Evolutionary conservation across 2,329 filamentous ascomycete genomes (phyloP).

Genomic region (Fusarium mexicanum): DNA sequence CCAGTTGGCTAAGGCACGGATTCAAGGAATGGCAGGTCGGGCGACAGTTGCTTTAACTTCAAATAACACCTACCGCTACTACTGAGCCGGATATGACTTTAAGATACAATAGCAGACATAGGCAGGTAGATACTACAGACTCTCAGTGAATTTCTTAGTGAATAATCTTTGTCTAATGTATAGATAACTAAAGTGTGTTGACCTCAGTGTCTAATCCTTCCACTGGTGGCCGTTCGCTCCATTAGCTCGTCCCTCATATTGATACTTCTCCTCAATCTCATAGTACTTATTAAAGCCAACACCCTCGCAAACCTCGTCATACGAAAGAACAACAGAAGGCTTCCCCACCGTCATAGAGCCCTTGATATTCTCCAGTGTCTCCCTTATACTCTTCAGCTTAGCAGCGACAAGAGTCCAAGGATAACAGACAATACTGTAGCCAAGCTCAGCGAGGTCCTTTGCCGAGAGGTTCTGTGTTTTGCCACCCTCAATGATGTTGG

Average conservation of each 20-base stretch:
- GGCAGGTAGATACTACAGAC: fast-evolving
- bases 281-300: slow-evolving; percentile 57
- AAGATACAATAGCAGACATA: too few species aligned
- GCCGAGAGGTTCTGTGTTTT: slow-evolving; percentile 50
- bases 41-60: too few species aligned
- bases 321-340: slow-evolving; percentile 55
- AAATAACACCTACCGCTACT: too few species aligned
- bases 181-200: too few species aligned
- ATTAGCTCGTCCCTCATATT: slow-evolving; percentile 29
- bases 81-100: too few species aligned
- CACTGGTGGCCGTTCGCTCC: slow-evolving; percentile 26
- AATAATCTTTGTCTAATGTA: not conserved
- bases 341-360: slow-evolving; percentile 52
- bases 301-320: slow-evolving; percentile 55
- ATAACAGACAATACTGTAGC: slow-evolving; percentile 55
- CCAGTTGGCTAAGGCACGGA: too few species aligned
- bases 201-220: not conserved
- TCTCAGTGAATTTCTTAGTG: too few species aligned
- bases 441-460: slow-evolving; percentile 48
- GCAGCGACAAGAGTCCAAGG: slow-evolving; percentile 57
- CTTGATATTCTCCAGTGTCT: slow-evolving; percentile 53
- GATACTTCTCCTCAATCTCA: slow-evolving; percentile 33
- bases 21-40: too few species aligned
- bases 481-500: slow-evolving; percentile 51
- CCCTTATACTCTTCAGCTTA: slow-evolving; percentile 52